phyloP scores from a whole-genome alignment of 192 early-diverging fungal genomes.

The Rhizophagus clarus region DNA sequence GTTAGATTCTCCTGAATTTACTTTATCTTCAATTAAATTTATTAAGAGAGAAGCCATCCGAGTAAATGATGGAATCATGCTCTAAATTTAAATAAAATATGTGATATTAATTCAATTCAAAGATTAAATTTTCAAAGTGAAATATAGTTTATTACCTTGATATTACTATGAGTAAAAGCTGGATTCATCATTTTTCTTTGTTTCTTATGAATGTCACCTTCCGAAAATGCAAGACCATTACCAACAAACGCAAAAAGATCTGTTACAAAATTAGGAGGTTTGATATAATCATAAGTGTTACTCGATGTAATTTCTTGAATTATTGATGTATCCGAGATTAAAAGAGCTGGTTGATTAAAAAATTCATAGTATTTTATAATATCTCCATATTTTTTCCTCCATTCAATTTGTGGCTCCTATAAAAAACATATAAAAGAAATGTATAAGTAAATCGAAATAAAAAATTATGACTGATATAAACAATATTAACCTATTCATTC shows the following conservation, averaged over 20 bases:
- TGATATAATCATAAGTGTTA: conserved; percentile 51
- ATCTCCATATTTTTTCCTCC: conserved; percentile 54
- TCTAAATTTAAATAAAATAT: neutral
- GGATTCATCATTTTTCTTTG: conserved; percentile 64
- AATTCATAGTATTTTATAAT: conserved; percentile 51
- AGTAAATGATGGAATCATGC: conserved; percentile 37
- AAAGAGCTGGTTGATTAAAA: conserved; percentile 40
- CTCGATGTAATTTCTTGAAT: conserved; percentile 48
- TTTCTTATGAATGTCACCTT: conserved; percentile 49
- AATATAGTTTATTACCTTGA: conserved; percentile 43
- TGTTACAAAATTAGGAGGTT: conserved; percentile 30
- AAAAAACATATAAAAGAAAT: too few species aligned
- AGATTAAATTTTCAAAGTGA: neutral
- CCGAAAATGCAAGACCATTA: conserved; percentile 50
- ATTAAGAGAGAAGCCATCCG: conserved; percentile 31
- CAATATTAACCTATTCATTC: too few species aligned
- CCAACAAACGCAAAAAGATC: conserved; percentile 45
- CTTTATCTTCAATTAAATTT: conserved; percentile 40
- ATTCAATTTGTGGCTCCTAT: conserved; percentile 38
- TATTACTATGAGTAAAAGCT: conserved; percentile 47
- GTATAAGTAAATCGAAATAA: too few species aligned
- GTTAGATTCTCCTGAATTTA: conserved; percentile 31
- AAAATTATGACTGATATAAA: too few species aligned
- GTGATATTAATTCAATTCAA: too few species aligned
- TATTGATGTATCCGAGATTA: conserved; percentile 52